Evolutionary conservation across 257 asterid species (phyloP).

Genomic region (Nicotiana knightiana): DNA sequence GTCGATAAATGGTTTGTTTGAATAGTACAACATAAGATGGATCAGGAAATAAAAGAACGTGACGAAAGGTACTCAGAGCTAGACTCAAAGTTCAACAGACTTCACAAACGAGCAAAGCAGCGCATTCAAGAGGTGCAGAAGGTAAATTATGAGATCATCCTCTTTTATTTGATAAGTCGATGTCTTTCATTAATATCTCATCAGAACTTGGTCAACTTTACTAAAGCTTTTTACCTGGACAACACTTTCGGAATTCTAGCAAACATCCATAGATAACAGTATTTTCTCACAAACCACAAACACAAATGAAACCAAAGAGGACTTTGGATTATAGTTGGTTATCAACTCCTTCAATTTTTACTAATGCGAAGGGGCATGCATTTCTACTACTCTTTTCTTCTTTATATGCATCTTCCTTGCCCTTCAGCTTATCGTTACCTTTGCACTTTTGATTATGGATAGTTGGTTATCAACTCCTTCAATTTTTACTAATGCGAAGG

Average conservation of each 20-base stretch:
- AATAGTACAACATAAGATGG: slow-evolving; percentile 90
- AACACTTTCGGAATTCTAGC: not conserved
- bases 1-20: slow-evolving; percentile 25
- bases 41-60: slow-evolving; percentile 80
- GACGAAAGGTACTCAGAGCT: slow-evolving; percentile 89
- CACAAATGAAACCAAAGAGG: not conserved
- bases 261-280: not conserved
- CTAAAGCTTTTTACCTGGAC: not conserved
- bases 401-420: not conserved
- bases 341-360: not conserved
- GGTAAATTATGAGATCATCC: slow-evolving; percentile 33
- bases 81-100: slow-evolving; percentile 84
- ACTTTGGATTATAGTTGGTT: not conserved
- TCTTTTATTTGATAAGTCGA: not conserved
- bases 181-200: not conserved
- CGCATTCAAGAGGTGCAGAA: slow-evolving; percentile 98
- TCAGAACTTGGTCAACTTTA: not conserved
- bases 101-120: slow-evolving; percentile 98
- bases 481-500: not conserved
- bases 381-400: not conserved
- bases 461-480: not conserved
- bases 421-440: not conserved
- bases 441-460: not conserved
- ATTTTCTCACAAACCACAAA: not conserved
- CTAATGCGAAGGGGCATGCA: not conserved